Conservation (phyloP, 1,139 yeast genomes). For the Suhomyces panamericanus region DNA sequence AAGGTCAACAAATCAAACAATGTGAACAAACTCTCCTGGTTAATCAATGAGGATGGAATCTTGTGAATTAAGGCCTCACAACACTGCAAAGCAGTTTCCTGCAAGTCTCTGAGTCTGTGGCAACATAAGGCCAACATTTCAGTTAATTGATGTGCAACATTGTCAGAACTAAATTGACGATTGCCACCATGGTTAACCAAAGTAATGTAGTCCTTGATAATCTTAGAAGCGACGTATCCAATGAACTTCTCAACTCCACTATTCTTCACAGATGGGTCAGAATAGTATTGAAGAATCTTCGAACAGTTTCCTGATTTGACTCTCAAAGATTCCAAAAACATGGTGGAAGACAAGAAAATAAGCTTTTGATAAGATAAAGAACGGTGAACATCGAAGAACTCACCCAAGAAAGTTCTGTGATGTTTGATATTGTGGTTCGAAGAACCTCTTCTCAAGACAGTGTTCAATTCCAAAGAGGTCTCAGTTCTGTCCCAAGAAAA, state of each 20-base stretch:
- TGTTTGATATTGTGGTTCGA: constrained; percentile 78
- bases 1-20: constrained; percentile 77
- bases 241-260: constrained; percentile 75
- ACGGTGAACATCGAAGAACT: constrained; percentile 50
- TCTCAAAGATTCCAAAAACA: constrained; percentile 75
- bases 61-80: constrained; percentile 66
- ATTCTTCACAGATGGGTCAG: constrained; percentile 77
- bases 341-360: constrained; percentile 85
- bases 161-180: constrained; percentile 54
- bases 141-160: constrained; percentile 70
- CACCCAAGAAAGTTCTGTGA: constrained; percentile 62
- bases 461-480: constrained; percentile 87
- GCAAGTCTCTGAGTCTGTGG: constrained; percentile 73
- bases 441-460: constrained; percentile 87
- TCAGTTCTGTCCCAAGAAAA: constrained; percentile 84
- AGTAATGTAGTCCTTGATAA: constrained; percentile 57
- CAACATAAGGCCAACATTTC: constrained; percentile 70
- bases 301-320: constrained; percentile 83
- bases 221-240: constrained; percentile 61
- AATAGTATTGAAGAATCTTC: constrained; percentile 68
- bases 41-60: constrained; percentile 83
- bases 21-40: constrained; percentile 69
- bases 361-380: constrained; percentile 74
- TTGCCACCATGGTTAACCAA: constrained; percentile 49
- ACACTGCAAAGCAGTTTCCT: constrained; percentile 77